Percentiles rank a stretch among this genome's conserved stretches.
Conservation (phyloP, 352 stramenopile genomes). For the Phytophthora palmivora region DNA sequence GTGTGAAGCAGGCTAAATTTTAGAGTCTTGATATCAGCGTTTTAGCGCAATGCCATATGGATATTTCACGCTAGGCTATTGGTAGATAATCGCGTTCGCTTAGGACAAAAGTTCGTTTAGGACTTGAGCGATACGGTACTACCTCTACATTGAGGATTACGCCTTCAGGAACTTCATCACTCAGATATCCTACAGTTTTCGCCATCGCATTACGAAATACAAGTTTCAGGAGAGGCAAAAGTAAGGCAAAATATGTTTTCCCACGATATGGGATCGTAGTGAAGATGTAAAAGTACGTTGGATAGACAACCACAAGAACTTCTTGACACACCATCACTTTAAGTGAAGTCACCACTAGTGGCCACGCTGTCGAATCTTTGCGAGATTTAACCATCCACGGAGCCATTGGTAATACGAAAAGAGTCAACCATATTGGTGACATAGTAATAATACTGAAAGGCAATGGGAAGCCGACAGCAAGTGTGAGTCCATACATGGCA, state of each 20-base stretch:
- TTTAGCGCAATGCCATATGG: too few relatives aligned
- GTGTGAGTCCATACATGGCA: constrained; percentile 12
- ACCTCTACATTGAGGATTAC: constrained; percentile 52
- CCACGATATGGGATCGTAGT: constrained; percentile 4
- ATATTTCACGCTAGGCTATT: too few relatives aligned
- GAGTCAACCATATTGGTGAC: constrained; percentile 12
- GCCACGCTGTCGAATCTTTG: constrained; percentile 3
- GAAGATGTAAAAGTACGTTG: constrained; percentile 38
- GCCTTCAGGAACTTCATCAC: constrained; percentile 22
- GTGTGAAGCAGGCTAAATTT: too few relatives aligned
- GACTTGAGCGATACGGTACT: too few relatives aligned
- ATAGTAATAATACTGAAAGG: constrained; percentile 40
- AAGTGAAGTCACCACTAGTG: constrained; percentile 13
- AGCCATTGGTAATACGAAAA: constrained; percentile 11
- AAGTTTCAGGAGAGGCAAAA: constrained; percentile 40
- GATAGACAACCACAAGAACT: constrained; percentile 34
- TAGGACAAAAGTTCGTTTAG: too few relatives aligned
- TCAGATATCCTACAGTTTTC: constrained; percentile 18
- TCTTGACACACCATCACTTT: constrained; percentile 25
- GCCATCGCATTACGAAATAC: constrained; percentile 28
- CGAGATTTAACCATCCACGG: constrained; percentile 10
- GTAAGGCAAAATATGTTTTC: constrained; percentile 29
- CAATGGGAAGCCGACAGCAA: constrained; percentile 39
- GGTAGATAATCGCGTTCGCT: too few relatives aligned
- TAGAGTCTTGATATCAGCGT: too few relatives aligned